Percentiles rank a stretch among this genome's conserved stretches.
phyloP scores from a whole-genome alignment of 164 flowering plant genomes.

The Nymphaea thermarum region DNA sequence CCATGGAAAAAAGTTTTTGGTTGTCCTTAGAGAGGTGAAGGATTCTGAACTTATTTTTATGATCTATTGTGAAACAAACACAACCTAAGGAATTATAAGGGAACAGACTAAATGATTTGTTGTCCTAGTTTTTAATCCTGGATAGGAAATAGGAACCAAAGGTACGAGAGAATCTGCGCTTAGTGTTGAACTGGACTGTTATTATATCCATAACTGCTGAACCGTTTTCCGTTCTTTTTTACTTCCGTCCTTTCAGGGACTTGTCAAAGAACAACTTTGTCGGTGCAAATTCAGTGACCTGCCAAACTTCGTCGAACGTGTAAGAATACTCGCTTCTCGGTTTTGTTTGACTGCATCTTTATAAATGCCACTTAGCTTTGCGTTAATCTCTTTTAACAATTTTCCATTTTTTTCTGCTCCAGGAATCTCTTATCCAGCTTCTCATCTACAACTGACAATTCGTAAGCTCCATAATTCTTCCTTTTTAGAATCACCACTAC shows the following conservation, averaged over 20 bases:
- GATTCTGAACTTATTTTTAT: no score
- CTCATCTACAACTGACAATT: constrained; percentile 18
- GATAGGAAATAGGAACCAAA: no score
- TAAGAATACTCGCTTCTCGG: not conserved
- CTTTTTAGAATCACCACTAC: not conserved
- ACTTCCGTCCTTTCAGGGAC: constrained; percentile 44
- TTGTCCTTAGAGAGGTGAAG: no score
- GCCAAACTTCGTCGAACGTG: constrained; percentile 23
- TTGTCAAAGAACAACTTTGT: constrained; percentile 69
- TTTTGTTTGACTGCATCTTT: not conserved
- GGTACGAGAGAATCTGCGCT: no score
- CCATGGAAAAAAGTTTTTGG: no score
- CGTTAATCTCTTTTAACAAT: not conserved
- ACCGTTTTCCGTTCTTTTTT: no score
- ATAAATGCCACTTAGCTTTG: not conserved
- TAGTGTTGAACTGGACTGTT: no score
- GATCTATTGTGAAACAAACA: no score
- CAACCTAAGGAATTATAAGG: no score
- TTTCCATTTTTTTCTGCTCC: constrained; percentile 7
- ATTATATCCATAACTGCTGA: no score
- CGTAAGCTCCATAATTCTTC: constrained; percentile 26
- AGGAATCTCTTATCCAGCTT: constrained; percentile 47
- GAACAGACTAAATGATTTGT: no score
- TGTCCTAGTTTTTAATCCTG: no score
- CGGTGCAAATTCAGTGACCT: constrained; percentile 17